Conservation (phyloP, 768 basidiomycete genomes). For the Tubosaeta sp. region DNA sequence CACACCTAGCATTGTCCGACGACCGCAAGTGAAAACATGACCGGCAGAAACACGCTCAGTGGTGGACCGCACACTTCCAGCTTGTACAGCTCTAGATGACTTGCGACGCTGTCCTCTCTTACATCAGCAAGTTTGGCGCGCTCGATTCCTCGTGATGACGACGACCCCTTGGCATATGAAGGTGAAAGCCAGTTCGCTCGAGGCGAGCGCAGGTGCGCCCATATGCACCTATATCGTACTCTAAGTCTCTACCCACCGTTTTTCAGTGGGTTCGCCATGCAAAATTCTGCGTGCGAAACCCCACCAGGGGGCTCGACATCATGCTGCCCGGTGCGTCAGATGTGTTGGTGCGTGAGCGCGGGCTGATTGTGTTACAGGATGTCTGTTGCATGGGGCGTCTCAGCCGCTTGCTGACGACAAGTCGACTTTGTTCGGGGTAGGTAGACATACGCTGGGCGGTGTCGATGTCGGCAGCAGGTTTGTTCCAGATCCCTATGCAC, state of each 20-base stretch:
- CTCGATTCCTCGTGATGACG: conserved; percentile 36
- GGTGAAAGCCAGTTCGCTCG: conserved; percentile 84
- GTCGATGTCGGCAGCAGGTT: conserved; percentile 81
- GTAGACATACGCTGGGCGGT: conserved; percentile 82
- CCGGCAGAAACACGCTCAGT: conserved; percentile 45
- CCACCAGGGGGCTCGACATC: conserved; percentile 55
- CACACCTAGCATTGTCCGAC: too few species aligned
- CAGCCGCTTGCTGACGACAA: conserved; percentile 12
- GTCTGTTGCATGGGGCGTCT: conserved; percentile 14
- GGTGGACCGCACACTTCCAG: conserved; percentile 32
- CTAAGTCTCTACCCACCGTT: background rate
- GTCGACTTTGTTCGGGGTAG: conserved; percentile 51
- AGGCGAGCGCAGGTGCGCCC: conserved; percentile 80
- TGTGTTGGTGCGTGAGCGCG: background rate
- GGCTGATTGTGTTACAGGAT: conserved; percentile 13
- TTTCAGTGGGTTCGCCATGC: conserved; percentile 77
- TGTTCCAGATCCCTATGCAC: conserved; percentile 67
- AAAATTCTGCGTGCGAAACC: conserved; percentile 59
- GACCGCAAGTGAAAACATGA: conserved; percentile 28
- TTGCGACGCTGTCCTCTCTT: conserved; percentile 37
- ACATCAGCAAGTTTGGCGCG: conserved; percentile 13
- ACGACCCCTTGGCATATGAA: conserved; percentile 30
- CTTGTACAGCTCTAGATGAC: conserved; percentile 23
- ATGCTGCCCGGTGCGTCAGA: conserved; percentile 69
- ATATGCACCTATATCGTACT: background rate